Conservation (phyloP, 495 filamentous ascomycete species). For the Podospora pseudocomata region DNA sequence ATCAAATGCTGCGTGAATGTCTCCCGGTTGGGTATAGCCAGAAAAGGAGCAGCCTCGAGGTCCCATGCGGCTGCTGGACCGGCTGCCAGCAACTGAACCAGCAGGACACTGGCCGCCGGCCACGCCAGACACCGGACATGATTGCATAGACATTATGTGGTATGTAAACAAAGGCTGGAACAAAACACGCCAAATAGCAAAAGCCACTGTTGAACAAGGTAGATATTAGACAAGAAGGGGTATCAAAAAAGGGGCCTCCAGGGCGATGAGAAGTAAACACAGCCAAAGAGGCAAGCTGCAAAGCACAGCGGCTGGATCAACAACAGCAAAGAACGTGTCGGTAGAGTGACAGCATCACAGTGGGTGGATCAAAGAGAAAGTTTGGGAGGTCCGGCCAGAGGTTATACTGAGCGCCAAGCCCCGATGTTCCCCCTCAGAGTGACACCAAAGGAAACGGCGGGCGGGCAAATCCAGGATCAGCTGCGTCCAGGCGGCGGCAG, state of each 20-base stretch:
- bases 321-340: neutral
- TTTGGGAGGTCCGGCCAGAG: neutral
- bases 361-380: neutral
- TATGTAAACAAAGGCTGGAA: too few relatives aligned
- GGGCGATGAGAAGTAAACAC: neutral
- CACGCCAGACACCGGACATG: slow-evolving; percentile 30
- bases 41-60: slow-evolving; percentile 37
- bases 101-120: slow-evolving; percentile 26
- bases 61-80: slow-evolving; percentile 30
- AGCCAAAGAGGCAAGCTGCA: neutral
- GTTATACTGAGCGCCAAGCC: neutral
- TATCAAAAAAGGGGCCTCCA: neutral
- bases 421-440: neutral
- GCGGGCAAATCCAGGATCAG: too few relatives aligned
- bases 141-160: neutral
- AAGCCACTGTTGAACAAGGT: neutral
- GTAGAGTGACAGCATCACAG: neutral
- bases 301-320: neutral
- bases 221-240: neutral
- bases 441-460: neutral
- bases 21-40: slow-evolving; percentile 34
- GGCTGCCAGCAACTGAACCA: slow-evolving; percentile 25
- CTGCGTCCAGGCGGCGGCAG: neutral
- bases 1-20: slow-evolving; percentile 40
- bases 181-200: neutral